Conservation (phyloP, 805 yeast species). For the Grigorovia transvaalensis region DNA sequence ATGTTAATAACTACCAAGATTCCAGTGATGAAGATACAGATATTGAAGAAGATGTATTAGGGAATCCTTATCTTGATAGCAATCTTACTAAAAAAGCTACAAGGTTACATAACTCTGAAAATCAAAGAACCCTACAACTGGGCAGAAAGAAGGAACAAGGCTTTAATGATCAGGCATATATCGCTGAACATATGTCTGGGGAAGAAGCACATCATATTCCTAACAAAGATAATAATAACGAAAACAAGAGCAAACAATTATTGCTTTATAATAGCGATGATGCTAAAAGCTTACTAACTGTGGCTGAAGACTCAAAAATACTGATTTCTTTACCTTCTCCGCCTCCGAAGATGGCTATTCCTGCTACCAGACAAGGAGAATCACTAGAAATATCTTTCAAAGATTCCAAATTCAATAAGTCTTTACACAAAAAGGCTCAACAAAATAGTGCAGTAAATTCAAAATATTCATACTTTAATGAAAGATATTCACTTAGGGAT, state of each 20-base stretch:
- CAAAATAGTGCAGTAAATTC: background rate
- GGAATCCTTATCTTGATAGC: constrained; percentile 28
- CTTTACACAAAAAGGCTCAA: background rate
- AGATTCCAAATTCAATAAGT: background rate
- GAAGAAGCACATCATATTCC: background rate
- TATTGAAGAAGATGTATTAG: background rate
- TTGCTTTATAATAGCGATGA: constrained; percentile 25
- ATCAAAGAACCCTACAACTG: no score
- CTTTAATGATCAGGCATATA: no score
- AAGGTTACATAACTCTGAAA: background rate
- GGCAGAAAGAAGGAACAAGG: no score
- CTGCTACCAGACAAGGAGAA: constrained; percentile 71
- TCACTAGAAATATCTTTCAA: constrained; percentile 52
- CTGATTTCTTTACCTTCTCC: constrained; percentile 37
- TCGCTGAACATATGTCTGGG: no score
- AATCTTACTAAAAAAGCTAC: background rate
- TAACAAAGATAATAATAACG: background rate
- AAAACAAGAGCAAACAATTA: constrained; percentile 11
- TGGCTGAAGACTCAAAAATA: constrained; percentile 28
- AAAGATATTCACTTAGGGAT: constrained; percentile 21
- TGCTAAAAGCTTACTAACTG: constrained; percentile 26
- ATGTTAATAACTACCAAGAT: constrained; percentile 58
- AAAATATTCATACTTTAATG: constrained; percentile 5
- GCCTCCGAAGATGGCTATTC: constrained; percentile 69
- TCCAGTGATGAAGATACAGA: constrained; percentile 49